These are phyloP conservation scores for Ambrosia artemisiifolia DNA, from an alignment of 129 eudicot species.

Conservation along the genomic window DNA sequence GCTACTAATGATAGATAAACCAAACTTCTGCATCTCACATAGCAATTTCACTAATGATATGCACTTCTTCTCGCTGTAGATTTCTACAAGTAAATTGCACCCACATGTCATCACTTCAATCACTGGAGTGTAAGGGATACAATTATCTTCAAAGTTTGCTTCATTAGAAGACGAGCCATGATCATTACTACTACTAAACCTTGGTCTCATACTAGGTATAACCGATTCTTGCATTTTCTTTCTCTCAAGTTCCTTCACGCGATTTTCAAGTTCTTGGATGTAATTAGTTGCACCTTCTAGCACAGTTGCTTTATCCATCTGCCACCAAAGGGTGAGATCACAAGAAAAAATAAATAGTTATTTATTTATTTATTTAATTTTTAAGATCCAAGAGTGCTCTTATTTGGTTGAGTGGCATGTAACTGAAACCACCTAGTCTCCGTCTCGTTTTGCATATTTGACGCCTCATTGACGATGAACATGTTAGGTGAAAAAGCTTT, in stretches of 20 bases:
- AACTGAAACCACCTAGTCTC: no score
- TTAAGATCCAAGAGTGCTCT: no score
- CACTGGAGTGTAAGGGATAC: neutral
- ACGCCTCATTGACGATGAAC: no score
- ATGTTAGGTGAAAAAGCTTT: no score
- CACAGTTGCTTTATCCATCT: conserved; percentile 32
- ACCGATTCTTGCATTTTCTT: conserved; percentile 16
- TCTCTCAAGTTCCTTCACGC: conserved; percentile 30
- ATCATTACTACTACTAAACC: conserved; percentile 20
- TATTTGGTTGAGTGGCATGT: no score
- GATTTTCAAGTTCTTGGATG: conserved; percentile 31
- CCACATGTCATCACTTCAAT: conserved; percentile 14
- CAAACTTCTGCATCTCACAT: conserved; percentile 37
- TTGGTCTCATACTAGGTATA: conserved; percentile 19
- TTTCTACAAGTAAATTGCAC: conserved; percentile 33
- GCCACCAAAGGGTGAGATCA: neutral
- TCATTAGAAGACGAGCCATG: conserved; percentile 31
- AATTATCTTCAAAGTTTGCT: conserved; percentile 17
- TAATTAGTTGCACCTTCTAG: conserved; percentile 34
- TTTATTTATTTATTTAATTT: no score
- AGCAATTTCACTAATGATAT: conserved; percentile 28
- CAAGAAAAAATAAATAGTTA: no score
- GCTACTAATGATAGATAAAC: conserved; percentile 33
- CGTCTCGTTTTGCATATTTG: no score
- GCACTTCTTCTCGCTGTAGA: conserved; percentile 28